Evolutionary conservation across 192 early-diverging fungal genomes (phyloP), one percentile per base, ranked within the genome.

Genomic region (Linnemannia elongata): DNA sequence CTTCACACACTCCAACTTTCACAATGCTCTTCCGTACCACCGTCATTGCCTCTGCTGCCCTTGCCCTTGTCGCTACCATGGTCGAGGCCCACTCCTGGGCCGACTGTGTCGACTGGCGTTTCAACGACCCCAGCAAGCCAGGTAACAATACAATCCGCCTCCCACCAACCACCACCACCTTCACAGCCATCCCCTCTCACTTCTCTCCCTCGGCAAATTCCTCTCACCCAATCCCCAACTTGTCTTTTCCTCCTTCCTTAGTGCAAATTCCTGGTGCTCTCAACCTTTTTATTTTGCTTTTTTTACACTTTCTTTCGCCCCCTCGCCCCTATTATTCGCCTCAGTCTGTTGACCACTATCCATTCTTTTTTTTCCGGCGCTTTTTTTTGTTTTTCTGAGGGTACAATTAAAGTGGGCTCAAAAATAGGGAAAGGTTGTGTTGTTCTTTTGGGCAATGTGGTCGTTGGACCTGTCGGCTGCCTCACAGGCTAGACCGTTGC

Each of bases 91-190:
- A 86, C 41, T 86, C 84, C 38, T 86, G 84, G 84, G 84, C 84
- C 27, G 84, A 86, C 75, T 86, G 84, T 54, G 79, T 86, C 47
- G 84, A 86, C 84, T 86, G 84, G 84, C 78, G 79, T 3, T 78
- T 78, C 54, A 86, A 80, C 20, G 47, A 80, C 75, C 79, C 79
- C 27, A 10, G 13, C 13, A 86, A 86, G 55, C 78, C 75, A 81
- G 45, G 84, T 86, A 86, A 70, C 39, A 22, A 45, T 2, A 22
- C 72, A 57, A 52, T 45, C 44, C 44, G 13, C 15, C 15, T 47
- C 24, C 20, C 1, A 35, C 4, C 13, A 4, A 35, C 4, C 13
- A 4, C 39, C 18, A 4, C 6, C 13, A 17, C 57, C 52, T 6
- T 18, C 52, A 15, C 49, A n/a, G 0, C 35, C 12, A 4, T 15